Evolutionary conservation across 148 eudicot species (phyloP).

Genomic region (Rhododendron vialii): DNA sequence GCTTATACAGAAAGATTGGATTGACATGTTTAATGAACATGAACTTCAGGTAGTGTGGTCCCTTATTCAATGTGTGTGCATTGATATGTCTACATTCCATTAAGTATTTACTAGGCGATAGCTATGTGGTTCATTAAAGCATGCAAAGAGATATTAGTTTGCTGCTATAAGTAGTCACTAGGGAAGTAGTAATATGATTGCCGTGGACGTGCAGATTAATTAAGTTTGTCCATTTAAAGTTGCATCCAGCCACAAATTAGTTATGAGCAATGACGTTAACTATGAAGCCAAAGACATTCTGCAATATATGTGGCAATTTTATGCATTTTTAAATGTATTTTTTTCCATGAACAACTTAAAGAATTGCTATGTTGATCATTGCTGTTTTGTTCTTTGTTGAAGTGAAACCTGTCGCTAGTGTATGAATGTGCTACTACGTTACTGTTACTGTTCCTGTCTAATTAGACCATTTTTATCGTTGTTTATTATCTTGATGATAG

Average conservation of each 20-base stretch:
- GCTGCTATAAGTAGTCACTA: not conserved
- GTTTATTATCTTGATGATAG: not conserved
- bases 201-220: not conserved
- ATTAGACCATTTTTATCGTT: not conserved
- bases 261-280: not conserved
- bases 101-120: not conserved
- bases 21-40: conserved; percentile 98
- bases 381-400: not conserved
- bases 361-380: not conserved
- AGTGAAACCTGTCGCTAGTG: not conserved
- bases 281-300: not conserved
- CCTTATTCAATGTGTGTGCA: not conserved
- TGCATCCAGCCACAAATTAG: not conserved
- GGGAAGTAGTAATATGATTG: not conserved
- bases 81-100: not conserved
- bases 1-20: conserved; percentile 88
- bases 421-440: not conserved
- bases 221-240: not conserved
- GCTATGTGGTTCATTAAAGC: not conserved
- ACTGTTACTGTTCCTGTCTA: not conserved
- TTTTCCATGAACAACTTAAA: not conserved
- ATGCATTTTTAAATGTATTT: not conserved
- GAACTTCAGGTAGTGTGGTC: conserved; percentile 77
- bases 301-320: not conserved
- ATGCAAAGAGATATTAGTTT: not conserved